These are phyloP conservation scores for Brassica rapa DNA, from an alignment of 345 rosid genomes.

Conservation along the genomic window DNA sequence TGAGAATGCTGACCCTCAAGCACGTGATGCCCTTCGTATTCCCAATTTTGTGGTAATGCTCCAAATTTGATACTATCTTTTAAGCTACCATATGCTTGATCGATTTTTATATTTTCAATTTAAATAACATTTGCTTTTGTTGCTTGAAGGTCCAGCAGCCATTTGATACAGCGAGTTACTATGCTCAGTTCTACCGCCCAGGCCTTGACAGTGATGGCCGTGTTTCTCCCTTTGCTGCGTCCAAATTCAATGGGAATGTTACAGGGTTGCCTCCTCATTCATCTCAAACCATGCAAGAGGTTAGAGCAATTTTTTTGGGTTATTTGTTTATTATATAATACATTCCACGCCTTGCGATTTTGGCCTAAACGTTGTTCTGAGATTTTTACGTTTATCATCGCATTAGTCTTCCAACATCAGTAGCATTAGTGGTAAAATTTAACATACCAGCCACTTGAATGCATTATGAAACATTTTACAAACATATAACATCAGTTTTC, in stretches of 20 bases:
- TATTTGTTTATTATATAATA: not conserved
- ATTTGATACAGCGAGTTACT: slow-evolving; percentile 74
- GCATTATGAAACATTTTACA: not conserved
- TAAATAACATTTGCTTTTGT: slow-evolving; percentile 30
- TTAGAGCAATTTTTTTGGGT: slow-evolving; percentile 25
- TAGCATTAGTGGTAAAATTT: slow-evolving; percentile 2
- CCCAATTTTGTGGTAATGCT: slow-evolving; percentile 74
- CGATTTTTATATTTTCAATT: not conserved
- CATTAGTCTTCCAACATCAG: slow-evolving; percentile 1
- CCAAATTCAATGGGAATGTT: slow-evolving; percentile 80
- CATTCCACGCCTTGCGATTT: not conserved
- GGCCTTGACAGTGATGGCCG: slow-evolving; percentile 73
- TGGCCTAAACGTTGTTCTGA: slow-evolving; percentile 1
- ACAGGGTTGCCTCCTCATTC: slow-evolving; percentile 70
- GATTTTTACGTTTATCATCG: not conserved
- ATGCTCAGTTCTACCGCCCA: slow-evolving; percentile 77
- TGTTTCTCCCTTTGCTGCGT: slow-evolving; percentile 75
- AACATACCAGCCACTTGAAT: not conserved
- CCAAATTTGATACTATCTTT: slow-evolving; percentile 8
- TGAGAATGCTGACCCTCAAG: slow-evolving; percentile 79
- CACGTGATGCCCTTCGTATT: slow-evolving; percentile 69
- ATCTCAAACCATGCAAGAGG: slow-evolving; percentile 87
- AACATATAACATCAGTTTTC: not conserved
- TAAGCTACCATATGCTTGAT: slow-evolving; percentile 7
- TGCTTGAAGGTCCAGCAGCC: slow-evolving; percentile 70